phyloP scores from a whole-genome alignment of 371 early-diverging fungal genomes.

The Funneliformis caledonium region DNA sequence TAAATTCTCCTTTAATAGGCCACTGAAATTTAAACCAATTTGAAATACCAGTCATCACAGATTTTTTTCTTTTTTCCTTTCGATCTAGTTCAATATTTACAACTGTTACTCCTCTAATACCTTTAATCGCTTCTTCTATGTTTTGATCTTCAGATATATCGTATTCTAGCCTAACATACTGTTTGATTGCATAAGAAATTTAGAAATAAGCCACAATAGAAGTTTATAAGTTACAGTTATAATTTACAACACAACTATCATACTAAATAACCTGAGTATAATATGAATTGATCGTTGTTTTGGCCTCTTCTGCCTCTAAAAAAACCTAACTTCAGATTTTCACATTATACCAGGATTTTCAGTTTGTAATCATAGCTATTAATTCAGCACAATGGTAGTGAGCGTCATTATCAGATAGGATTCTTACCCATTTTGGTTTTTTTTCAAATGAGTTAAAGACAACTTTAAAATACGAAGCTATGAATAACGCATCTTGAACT shows the following conservation, averaged over 20 bases:
- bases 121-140: background rate
- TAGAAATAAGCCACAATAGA: background rate
- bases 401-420: no score
- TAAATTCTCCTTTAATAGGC: no score
- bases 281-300: conserved; percentile 3
- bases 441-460: no score
- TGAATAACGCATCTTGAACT: conserved; percentile 7
- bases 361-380: no score
- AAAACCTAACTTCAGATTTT: background rate
- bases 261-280: background rate
- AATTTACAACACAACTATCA: no score
- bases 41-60: no score
- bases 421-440: no score
- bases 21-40: no score
- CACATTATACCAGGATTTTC: no score
- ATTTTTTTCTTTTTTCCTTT: background rate
- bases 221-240: no score
- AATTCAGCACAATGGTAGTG: no score
- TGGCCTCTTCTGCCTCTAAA: conserved; percentile 1
- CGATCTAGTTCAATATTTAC: no score
- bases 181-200: background rate
- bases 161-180: background rate
- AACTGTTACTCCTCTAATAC: background rate
- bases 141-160: background rate
- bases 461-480: background rate